Conservation (phyloP, 495 filamentous ascomycete species). For the Aspergillus affinis region DNA sequence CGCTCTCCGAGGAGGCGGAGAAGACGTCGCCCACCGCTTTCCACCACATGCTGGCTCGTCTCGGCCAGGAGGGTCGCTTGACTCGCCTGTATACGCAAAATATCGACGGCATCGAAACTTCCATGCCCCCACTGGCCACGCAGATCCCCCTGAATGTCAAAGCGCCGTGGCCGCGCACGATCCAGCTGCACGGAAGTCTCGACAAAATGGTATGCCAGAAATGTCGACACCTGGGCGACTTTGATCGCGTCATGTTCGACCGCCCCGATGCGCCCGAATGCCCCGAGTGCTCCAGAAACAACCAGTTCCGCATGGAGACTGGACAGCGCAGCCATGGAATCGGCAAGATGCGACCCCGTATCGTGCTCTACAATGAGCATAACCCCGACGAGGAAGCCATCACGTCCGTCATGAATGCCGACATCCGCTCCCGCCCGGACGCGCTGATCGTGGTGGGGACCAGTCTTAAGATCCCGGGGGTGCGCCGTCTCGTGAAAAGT, state of each 20-base stretch:
- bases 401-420: conserved; percentile 79
- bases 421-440: conserved; percentile 82
- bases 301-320: conserved; percentile 71
- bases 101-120: conserved; percentile 90
- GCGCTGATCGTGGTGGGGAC: conserved; percentile 94
- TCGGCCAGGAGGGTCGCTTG: conserved; percentile 87
- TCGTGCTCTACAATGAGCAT: conserved; percentile 96
- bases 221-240: conserved; percentile 73
- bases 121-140: conserved; percentile 76
- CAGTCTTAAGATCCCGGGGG: conserved; percentile 90
- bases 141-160: conserved; percentile 70
- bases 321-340: conserved; percentile 94
- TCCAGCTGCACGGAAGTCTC: conserved; percentile 92
- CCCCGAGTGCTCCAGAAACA: conserved; percentile 68
- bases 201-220: conserved; percentile 96
- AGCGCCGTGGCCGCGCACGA: conserved; percentile 87
- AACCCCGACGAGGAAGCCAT: conserved; percentile 97
- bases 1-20: conserved; percentile 71
- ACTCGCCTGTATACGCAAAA: conserved; percentile 94
- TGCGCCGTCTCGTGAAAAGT: conserved; percentile 83
- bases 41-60: conserved; percentile 87
- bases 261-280: conserved; percentile 85
- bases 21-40: conserved; percentile 82
- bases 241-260: conserved; percentile 77
- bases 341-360: conserved; percentile 83